A percentile compares a stretch with the other conserved stretches of the same genome.
Conservation (phyloP, 148 eudicot genomes). For the Limonium bicolor region DNA sequence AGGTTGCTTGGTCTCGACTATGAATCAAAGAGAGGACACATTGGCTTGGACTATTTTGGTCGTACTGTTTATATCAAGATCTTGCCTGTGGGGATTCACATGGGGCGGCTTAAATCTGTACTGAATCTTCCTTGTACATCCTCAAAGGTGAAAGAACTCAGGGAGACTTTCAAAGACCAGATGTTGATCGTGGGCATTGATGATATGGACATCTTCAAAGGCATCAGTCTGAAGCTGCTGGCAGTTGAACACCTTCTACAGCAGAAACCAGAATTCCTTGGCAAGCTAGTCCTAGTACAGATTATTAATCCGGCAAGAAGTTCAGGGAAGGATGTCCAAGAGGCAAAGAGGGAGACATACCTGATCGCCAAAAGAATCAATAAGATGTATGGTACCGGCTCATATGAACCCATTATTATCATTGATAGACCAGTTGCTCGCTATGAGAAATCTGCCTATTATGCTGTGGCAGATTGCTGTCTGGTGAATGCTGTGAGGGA, state of each 20-base stretch:
- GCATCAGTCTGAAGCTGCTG: slow-evolving; percentile 52
- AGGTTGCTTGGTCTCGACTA: slow-evolving; percentile 74
- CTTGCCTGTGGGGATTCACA: slow-evolving; percentile 59
- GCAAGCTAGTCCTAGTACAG: slow-evolving; percentile 47
- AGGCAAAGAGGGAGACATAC: slow-evolving; percentile 40
- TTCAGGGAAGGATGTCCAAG: slow-evolving; percentile 54
- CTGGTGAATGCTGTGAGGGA: slow-evolving; percentile 66
- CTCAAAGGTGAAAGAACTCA: slow-evolving; percentile 32
- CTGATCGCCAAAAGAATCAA: slow-evolving; percentile 36
- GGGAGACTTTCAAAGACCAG: slow-evolving; percentile 36
- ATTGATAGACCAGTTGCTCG: slow-evolving; percentile 58
- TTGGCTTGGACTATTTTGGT: slow-evolving; percentile 70
- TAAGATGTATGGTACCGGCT: slow-evolving; percentile 29
- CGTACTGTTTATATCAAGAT: slow-evolving; percentile 63
- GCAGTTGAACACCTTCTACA: slow-evolving; percentile 53
- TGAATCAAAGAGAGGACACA: slow-evolving; percentile 67
- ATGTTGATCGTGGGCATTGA: slow-evolving; percentile 50
- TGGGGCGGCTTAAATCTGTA: slow-evolving; percentile 45
- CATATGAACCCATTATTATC: slow-evolving; percentile 43
- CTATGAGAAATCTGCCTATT: slow-evolving; percentile 62
- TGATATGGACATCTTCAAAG: slow-evolving; percentile 75
- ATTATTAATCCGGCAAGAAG: slow-evolving; percentile 68
- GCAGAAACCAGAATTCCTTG: slow-evolving; percentile 28
- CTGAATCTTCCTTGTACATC: slow-evolving; percentile 38
- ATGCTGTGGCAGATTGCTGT: slow-evolving; percentile 61